Percentiles rank a stretch among this genome's conserved stretches.
These are phyloP conservation scores for Coniferiporia weirii DNA, from an alignment of 1,284 basidiomycete genomes.

Conservation along the genomic window DNA sequence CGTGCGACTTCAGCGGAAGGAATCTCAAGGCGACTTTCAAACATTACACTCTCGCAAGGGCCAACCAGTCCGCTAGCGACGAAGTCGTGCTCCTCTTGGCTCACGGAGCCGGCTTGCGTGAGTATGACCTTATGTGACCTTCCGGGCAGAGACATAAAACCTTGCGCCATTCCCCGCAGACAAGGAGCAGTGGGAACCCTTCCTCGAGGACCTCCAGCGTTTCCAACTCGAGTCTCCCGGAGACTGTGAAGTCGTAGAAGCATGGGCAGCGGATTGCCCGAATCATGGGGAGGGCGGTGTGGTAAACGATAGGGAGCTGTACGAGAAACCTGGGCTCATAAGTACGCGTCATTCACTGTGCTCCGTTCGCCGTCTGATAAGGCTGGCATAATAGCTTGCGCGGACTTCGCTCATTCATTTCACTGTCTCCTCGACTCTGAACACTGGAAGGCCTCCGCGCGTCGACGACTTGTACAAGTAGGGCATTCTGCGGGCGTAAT, in stretches of 20 bases:
- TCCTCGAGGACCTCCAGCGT: slow-evolving; percentile 13
- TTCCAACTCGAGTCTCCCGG: neutral
- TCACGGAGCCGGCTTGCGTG: neutral
- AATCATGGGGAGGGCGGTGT: slow-evolving; percentile 18
- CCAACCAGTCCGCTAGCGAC: neutral
- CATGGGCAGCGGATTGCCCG: slow-evolving; percentile 21
- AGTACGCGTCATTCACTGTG: neutral
- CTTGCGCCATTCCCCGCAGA: neutral
- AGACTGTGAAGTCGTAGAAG: slow-evolving; percentile 13
- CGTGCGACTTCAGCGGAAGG: neutral
- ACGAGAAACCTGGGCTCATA: neutral
- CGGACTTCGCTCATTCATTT: slow-evolving; percentile 3
- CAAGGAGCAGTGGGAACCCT: slow-evolving; percentile 21
- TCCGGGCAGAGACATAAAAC: too few relatives aligned
- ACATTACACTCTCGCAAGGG: neutral
- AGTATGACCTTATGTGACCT: neutral
- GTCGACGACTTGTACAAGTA: neutral
- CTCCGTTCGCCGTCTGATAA: neutral
- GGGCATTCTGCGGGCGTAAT: slow-evolving; percentile 6
- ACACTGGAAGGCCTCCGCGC: neutral
- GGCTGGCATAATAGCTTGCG: neutral
- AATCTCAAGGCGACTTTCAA: neutral
- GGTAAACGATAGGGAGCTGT: slow-evolving; percentile 16
- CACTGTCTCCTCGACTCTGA: neutral
- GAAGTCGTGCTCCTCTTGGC: neutral